Evolutionary conservation across 1,284 basidiomycete genomes (phyloP).

Genomic region (Ganoderma lucidum): DNA sequence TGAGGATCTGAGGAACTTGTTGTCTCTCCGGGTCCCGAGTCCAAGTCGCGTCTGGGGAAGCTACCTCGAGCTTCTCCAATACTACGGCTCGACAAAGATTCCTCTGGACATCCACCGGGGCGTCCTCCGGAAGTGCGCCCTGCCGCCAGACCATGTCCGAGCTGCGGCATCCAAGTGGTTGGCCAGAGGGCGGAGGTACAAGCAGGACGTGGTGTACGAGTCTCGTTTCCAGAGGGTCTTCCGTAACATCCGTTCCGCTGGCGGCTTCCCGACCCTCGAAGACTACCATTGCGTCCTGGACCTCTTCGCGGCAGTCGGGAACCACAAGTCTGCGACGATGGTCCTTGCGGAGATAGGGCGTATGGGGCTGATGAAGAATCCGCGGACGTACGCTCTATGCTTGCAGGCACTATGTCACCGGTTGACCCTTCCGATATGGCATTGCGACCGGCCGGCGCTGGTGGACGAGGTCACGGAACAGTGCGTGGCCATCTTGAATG

Average conservation of each 20-base stretch:
- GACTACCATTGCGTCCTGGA: conserved; percentile 79
- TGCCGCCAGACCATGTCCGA: conserved; percentile 54
- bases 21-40: conserved; percentile 44
- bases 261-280: conserved; percentile 56
- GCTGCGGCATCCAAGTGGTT: conserved; percentile 49
- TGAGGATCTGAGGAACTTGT: conserved; percentile 41
- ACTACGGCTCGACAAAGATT: conserved; percentile 53
- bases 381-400: conserved; percentile 66
- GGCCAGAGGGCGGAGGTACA: conserved; percentile 40
- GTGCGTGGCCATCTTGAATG: conserved; percentile 58
- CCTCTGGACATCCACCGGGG: conserved; percentile 71
- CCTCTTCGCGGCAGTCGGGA: conserved; percentile 77
- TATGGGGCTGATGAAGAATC: conserved; percentile 52
- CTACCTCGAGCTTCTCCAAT: conserved; percentile 63
- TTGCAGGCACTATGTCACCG: conserved; percentile 74
- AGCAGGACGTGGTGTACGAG: conserved; percentile 61
- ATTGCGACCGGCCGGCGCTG: conserved; percentile 43
- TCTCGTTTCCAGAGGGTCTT: conserved; percentile 69
- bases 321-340: conserved; percentile 62
- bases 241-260: conserved; percentile 67
- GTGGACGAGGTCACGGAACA: conserved; percentile 52
- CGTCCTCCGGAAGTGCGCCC: conserved; percentile 71
- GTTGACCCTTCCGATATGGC: conserved; percentile 61
- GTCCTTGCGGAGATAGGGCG: conserved; percentile 67
- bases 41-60: conserved; percentile 63